Evolutionary conservation across 106 monocot species (phyloP).

Genomic region (Dendrobium huoshanense): DNA sequence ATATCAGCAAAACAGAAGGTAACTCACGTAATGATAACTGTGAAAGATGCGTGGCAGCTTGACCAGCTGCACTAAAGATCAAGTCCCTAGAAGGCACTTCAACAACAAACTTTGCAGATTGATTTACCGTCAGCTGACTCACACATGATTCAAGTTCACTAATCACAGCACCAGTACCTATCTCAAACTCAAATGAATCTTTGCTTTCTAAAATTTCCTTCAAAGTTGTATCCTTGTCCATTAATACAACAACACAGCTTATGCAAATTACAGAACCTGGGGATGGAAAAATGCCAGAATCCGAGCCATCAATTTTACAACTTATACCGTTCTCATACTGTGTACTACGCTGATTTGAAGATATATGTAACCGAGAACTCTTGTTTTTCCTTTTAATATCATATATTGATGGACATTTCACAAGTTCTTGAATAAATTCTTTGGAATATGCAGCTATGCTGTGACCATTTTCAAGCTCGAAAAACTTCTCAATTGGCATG

Average conservation of each 20-base stretch:
- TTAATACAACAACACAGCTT: constrained; percentile 53
- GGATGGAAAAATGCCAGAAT: constrained; percentile 52
- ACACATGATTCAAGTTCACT: constrained; percentile 59
- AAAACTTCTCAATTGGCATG: constrained; percentile 27
- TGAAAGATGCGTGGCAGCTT: constrained; percentile 35
- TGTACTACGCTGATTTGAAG: neutral
- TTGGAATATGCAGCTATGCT: constrained; percentile 23
- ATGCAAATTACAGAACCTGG: constrained; percentile 66
- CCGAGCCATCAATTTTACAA: constrained; percentile 44
- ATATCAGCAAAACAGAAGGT: neutral
- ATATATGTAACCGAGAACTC: constrained; percentile 6
- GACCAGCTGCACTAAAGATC: constrained; percentile 64
- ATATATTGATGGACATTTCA: constrained; percentile 20
- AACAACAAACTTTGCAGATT: constrained; percentile 51
- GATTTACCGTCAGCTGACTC: constrained; percentile 63
- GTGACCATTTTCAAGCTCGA: constrained; percentile 23
- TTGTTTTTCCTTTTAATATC: constrained; percentile 7
- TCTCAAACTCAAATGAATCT: constrained; percentile 89
- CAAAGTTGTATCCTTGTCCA: constrained; percentile 18
- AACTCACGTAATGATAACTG: constrained; percentile 48
- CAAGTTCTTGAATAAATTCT: constrained; percentile 47
- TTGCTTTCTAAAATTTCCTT: constrained; percentile 53
- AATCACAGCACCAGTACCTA: constrained; percentile 72
- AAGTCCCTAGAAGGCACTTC: constrained; percentile 53
- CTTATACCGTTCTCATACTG: constrained; percentile 27